These are phyloP conservation scores for Talaromyces proteolyticus DNA, from an alignment of 495 filamentous ascomycete genomes.

Conservation along the genomic window DNA sequence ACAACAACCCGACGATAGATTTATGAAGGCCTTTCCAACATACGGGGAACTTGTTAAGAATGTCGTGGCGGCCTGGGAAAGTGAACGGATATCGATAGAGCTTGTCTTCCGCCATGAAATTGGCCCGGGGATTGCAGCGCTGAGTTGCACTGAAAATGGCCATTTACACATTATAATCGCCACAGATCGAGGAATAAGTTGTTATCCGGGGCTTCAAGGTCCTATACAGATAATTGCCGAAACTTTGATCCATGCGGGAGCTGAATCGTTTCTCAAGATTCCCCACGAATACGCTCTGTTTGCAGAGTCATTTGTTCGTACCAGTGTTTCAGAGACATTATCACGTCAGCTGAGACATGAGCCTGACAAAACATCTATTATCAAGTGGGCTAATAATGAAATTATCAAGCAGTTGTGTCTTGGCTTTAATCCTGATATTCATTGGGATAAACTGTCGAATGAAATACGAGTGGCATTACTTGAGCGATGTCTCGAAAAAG, in stretches of 20 bases:
- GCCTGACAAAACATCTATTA: constrained; percentile 21
- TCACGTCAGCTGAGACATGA: constrained; percentile 31
- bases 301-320: constrained; percentile 38
- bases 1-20: constrained; percentile 23
- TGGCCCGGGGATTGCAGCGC: constrained; percentile 38
- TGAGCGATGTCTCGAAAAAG: constrained; percentile 30
- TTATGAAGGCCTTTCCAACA: constrained; percentile 40
- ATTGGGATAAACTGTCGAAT: constrained; percentile 36
- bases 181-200: constrained; percentile 28
- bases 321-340: constrained; percentile 31
- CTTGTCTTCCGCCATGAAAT: constrained; percentile 35
- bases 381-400: constrained; percentile 38
- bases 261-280: constrained; percentile 41
- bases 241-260: constrained; percentile 47
- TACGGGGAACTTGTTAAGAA: constrained; percentile 31
- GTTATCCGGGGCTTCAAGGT: constrained; percentile 34
- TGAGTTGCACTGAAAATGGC: constrained; percentile 32
- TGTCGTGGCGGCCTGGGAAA: constrained; percentile 35
- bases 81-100: constrained; percentile 36
- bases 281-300: constrained; percentile 45
- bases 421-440: constrained; percentile 32
- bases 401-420: constrained; percentile 35
- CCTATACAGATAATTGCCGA: constrained; percentile 49
- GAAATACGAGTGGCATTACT: constrained; percentile 27
- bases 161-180: constrained; percentile 36